Percentiles rank a stretch among this genome's conserved stretches.
Conservation (phyloP, 345 rosid species). For the Melaleuca quinquenervia region DNA sequence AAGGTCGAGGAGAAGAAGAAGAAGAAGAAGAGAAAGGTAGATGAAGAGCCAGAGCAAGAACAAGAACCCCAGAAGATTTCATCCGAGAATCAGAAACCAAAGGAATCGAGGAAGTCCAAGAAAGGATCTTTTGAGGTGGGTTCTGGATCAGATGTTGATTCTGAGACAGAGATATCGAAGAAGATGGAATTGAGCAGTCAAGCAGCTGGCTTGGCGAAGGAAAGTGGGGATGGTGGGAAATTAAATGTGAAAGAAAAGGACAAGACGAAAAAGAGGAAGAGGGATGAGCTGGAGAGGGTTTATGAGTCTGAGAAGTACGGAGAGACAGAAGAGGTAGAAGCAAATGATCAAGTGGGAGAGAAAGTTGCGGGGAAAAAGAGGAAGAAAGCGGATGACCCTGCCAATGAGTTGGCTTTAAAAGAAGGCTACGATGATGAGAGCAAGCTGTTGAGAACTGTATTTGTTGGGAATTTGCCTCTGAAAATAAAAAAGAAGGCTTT, state of each 20-base stretch:
- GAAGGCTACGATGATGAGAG: conserved; percentile 88
- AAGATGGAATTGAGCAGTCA: neutral
- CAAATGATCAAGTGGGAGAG: conserved; percentile 8
- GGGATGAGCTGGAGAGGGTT: conserved; percentile 77
- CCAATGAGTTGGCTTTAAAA: conserved; percentile 30
- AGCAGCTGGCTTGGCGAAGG: neutral
- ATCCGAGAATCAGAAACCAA: neutral
- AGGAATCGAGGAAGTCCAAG: conserved; percentile 16
- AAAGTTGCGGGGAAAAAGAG: conserved; percentile 62
- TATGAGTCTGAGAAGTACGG: conserved; percentile 78
- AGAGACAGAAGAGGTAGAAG: conserved; percentile 1
- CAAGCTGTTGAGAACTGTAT: conserved; percentile 85
- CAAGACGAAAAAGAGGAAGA: conserved; percentile 71
- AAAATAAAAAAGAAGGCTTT: conserved; percentile 70
- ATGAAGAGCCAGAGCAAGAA: neutral
- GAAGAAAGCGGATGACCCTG: conserved; percentile 56
- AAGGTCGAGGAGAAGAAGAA: conserved; percentile 1
- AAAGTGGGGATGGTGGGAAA: neutral
- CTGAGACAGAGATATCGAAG: neutral
- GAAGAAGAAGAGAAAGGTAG: conserved; percentile 1
- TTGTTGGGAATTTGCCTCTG: conserved; percentile 85
- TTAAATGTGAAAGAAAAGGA: conserved; percentile 5
- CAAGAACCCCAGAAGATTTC: neutral
- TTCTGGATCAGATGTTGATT: neutral
- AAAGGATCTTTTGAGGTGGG: neutral